A percentile compares a stretch with the other conserved stretches of the same genome.
Evolutionary conservation across 1,284 basidiomycete species (phyloP).

Genomic region (Marasmius oreades): DNA sequence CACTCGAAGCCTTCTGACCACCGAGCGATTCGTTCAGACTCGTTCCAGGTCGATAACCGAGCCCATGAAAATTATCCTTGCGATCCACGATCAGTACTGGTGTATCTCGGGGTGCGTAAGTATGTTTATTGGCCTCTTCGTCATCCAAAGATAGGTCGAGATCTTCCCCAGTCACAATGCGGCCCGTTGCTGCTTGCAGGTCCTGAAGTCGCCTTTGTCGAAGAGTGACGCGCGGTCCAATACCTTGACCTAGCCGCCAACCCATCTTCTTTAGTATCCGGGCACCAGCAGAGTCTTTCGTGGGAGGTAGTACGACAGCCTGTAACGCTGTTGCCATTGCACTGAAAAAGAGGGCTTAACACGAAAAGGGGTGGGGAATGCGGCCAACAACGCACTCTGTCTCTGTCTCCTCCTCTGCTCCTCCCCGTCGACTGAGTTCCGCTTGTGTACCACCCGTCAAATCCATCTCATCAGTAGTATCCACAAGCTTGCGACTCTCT

Average conservation of each 20-base stretch:
- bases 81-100: slow-evolving; percentile 57
- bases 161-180: slow-evolving; percentile 33
- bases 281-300: slow-evolving; percentile 73
- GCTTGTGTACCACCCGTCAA: slow-evolving; percentile 55
- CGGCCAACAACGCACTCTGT: slow-evolving; percentile 55
- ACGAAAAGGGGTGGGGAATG: slow-evolving; percentile 5
- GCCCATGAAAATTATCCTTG: slow-evolving; percentile 76
- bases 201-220: slow-evolving; percentile 74
- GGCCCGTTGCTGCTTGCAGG: slow-evolving; percentile 38
- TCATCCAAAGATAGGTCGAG: slow-evolving; percentile 46
- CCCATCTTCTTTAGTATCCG: slow-evolving; percentile 92
- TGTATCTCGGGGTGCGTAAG: slow-evolving; percentile 82
- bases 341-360: too few relatives aligned
- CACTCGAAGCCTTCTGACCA: slow-evolving; percentile 16
- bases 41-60: slow-evolving; percentile 72
- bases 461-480: slow-evolving; percentile 76
- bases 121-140: slow-evolving; percentile 81
- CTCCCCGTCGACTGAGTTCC: slow-evolving; percentile 33
- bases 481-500: slow-evolving; percentile 70
- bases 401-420: slow-evolving; percentile 34
- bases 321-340: slow-evolving; percentile 60
- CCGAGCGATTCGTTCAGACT: slow-evolving; percentile 61
- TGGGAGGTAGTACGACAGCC: slow-evolving; percentile 54
- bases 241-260: slow-evolving; percentile 89
- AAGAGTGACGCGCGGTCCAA: slow-evolving; percentile 87